Conservation (phyloP, 345 rosid species). For the Arabis hirsuta region DNA sequence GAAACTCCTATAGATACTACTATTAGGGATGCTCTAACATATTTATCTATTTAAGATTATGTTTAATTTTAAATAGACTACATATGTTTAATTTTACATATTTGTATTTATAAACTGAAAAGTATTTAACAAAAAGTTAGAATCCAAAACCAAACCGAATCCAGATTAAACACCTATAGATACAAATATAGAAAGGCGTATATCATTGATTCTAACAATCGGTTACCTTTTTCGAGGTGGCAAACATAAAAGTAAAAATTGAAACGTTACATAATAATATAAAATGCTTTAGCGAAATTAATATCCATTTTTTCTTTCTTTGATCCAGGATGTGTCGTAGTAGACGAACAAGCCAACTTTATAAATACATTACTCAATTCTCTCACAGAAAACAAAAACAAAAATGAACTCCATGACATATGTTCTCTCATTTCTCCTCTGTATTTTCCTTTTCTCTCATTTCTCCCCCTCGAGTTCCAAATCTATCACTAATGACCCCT, state of each 20-base stretch:
- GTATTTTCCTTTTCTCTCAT: slow-evolving; percentile 28
- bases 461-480: slow-evolving; percentile 25
- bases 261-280: not conserved
- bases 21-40: too few species aligned
- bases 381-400: not conserved
- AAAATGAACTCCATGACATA: slow-evolving; percentile 32
- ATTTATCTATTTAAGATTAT: too few species aligned
- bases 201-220: slow-evolving; percentile 24
- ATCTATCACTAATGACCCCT: slow-evolving; percentile 25
- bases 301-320: not conserved
- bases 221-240: slow-evolving; percentile 39
- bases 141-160: too few species aligned
- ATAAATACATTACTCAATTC: slow-evolving; percentile 31
- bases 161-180: too few species aligned
- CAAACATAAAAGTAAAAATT: slow-evolving; percentile 21
- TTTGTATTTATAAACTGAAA: too few species aligned
- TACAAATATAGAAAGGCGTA: slow-evolving; percentile 6
- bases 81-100: too few species aligned
- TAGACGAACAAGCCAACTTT: slow-evolving; percentile 31
- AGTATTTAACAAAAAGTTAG: too few species aligned
- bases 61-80: too few species aligned
- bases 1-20: too few species aligned
- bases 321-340: slow-evolving; percentile 2
- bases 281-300: not conserved
- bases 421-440: slow-evolving; percentile 38